Evolutionary conservation across 2,329 filamentous ascomycete species (phyloP).

Genomic region (Neurospora sp.): DNA sequence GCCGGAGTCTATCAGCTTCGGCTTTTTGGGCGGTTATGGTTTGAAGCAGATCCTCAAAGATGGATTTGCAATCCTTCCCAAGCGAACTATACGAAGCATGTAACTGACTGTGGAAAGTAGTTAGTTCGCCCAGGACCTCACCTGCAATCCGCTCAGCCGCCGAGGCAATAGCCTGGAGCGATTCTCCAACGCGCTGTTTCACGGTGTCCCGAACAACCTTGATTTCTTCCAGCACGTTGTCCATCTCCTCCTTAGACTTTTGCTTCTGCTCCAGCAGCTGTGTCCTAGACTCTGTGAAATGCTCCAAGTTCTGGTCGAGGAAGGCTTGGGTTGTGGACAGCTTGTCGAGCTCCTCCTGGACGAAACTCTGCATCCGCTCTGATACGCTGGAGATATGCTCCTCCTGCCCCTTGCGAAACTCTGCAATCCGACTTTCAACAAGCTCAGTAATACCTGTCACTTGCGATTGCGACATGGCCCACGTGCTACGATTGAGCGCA

Average conservation of each 20-base stretch:
- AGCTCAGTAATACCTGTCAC: slow-evolving; percentile 67
- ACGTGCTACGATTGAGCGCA: slow-evolving; percentile 64
- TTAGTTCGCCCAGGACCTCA: slow-evolving; percentile 78
- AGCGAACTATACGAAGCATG: slow-evolving; percentile 76
- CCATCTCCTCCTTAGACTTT: slow-evolving; percentile 73
- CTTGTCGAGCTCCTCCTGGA: slow-evolving; percentile 62
- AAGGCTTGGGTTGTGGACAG: slow-evolving; percentile 60
- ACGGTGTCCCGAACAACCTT: slow-evolving; percentile 81
- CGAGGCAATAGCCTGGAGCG: slow-evolving; percentile 69
- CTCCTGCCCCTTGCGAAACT: slow-evolving; percentile 64
- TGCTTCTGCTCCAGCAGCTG: slow-evolving; percentile 59
- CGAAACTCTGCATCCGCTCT: slow-evolving; percentile 64
- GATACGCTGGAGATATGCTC: slow-evolving; percentile 59
- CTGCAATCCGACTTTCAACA: slow-evolving; percentile 64
- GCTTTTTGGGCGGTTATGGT: slow-evolving; percentile 66
- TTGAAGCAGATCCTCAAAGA: slow-evolving; percentile 72
- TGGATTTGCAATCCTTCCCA: slow-evolving; percentile 73
- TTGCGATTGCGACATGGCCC: slow-evolving; percentile 65
- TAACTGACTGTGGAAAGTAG: slow-evolving; percentile 69
- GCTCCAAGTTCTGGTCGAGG: slow-evolving; percentile 56
- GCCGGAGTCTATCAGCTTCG: slow-evolving; percentile 63
- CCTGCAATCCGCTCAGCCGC: slow-evolving; percentile 83
- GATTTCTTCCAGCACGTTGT: slow-evolving; percentile 84
- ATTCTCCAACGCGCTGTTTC: slow-evolving; percentile 75
- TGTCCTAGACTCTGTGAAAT: slow-evolving; percentile 57